Evolutionary conservation across 352 stramenopile species (phyloP).

Genomic region (Pythium myriotylum): DNA sequence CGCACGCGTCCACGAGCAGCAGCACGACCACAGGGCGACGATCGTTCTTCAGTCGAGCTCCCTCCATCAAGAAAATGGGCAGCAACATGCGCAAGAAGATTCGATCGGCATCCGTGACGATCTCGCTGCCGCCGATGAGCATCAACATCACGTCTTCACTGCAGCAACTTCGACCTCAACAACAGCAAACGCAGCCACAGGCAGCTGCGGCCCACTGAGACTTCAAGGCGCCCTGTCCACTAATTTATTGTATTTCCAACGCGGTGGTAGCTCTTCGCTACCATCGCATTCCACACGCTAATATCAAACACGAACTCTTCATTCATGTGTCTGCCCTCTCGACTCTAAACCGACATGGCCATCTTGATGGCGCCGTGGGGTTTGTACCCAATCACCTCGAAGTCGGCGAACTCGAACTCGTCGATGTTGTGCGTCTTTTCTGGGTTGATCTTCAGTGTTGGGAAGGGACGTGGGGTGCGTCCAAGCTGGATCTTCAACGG

Average conservation of each 20-base stretch:
- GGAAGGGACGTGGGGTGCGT: slow-evolving; percentile 93
- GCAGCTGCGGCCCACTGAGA: slow-evolving; percentile 15
- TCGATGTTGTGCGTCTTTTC: slow-evolving; percentile 92
- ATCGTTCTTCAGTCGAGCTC: slow-evolving; percentile 54
- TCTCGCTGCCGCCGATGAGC: slow-evolving; percentile 74
- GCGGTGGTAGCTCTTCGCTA: slow-evolving; percentile 3
- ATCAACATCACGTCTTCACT: slow-evolving; percentile 66
- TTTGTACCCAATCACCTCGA: slow-evolving; percentile 96
- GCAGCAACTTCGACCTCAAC: slow-evolving; percentile 43
- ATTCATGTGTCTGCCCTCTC: neutral
- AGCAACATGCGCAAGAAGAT: slow-evolving; percentile 69
- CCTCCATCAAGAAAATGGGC: slow-evolving; percentile 64
- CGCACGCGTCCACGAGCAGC: slow-evolving; percentile 21
- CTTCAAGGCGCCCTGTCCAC: neutral
- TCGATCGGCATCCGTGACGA: slow-evolving; percentile 60
- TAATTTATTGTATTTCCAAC: slow-evolving; percentile 11
- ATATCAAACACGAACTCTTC: neutral
- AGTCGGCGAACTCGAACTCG: slow-evolving; percentile 95
- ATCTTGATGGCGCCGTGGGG: slow-evolving; percentile 98
- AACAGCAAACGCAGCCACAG: slow-evolving; percentile 20
- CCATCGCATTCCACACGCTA: neutral
- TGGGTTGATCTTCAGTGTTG: slow-evolving; percentile 91
- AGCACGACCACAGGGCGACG: slow-evolving; percentile 19
- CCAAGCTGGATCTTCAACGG: slow-evolving; percentile 95
- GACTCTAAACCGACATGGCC: slow-evolving; percentile 95